Evolutionary conservation across 805 yeast genomes (phyloP), one percentile per base, ranked within the genome.

Genomic region (Zygosaccharomyces pseudorouxii): DNA sequence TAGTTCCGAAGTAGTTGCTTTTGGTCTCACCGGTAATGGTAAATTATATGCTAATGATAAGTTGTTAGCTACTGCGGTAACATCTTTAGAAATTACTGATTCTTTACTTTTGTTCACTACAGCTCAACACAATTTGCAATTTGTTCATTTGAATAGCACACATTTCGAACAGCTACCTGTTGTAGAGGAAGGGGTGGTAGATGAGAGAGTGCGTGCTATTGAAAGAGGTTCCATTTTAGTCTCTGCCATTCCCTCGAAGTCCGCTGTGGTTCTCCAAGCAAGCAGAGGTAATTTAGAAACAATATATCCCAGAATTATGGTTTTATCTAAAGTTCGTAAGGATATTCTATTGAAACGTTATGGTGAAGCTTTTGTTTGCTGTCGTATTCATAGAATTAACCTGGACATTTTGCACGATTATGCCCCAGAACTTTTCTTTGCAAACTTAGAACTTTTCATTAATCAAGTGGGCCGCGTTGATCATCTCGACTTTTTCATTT

Each of bases 241-340:
- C 0, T 74, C 89, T 35, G 80, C 80, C 1, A 84, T 89, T 59
- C 97, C 97, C 1, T 80, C 92, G 0, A 84, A 80, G 47, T 82
- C 89, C 48, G 77, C 90, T 0, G 89, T 95, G 16, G 81, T 88
- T 3, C 72, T 93, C 46, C 97, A 93, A 66, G 97, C 97, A 4
- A 95, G 95, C 50, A 79, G 99, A 64, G 99, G 99, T 52, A 93
- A 93, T 60, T 71, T 93, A 56, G 99, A 93, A 67, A 89, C 98
- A 0, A 86, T 93, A 16, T 83, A 81, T 60, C 99, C 99, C 11
- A 77, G 99, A 65, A 86, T 93, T 40, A 82, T 93, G 85, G 95
- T 92, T 3, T 71, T 93, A 35, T 77, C 86, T 10, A 93, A 84
- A 19, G 95, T 93, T 22, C 78, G 99, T 55, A 73, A 76, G 29